These are phyloP conservation scores for Triticum dicoccoides DNA, from an alignment of 176 grass and related monocot genomes.

Conservation along the genomic window DNA sequence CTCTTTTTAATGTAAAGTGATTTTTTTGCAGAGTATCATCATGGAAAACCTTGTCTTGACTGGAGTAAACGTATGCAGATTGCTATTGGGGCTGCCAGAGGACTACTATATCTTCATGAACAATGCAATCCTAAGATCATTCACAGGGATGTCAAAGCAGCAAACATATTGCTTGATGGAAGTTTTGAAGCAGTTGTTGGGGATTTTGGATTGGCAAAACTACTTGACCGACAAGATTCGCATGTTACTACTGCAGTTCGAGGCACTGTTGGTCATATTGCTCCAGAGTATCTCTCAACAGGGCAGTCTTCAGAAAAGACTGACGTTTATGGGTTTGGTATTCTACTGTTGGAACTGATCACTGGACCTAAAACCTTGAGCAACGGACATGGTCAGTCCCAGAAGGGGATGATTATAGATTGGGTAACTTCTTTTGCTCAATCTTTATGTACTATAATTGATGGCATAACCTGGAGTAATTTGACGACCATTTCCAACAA, in stretches of 20 bases:
- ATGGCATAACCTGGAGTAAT: neutral
- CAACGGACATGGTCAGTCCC: slow-evolving; percentile 63
- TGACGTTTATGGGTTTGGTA: slow-evolving; percentile 95
- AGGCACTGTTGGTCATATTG: slow-evolving; percentile 93
- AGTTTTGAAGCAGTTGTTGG: slow-evolving; percentile 89
- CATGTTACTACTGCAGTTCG: slow-evolving; percentile 93
- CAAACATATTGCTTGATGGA: slow-evolving; percentile 93
- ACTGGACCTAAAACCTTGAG: slow-evolving; percentile 84
- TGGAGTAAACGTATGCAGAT: slow-evolving; percentile 87
- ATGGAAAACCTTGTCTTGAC: slow-evolving; percentile 72
- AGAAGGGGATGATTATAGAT: slow-evolving; percentile 97
- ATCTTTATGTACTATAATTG: slow-evolving; percentile 6
- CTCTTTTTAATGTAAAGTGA: neutral
- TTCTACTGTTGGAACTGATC: slow-evolving; percentile 87
- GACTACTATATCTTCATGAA: slow-evolving; percentile 90
- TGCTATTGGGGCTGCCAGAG: slow-evolving; percentile 83
- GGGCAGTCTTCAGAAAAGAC: slow-evolving; percentile 97
- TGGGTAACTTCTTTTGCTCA: slow-evolving; percentile 49
- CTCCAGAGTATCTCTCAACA: slow-evolving; percentile 96
- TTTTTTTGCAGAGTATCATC: slow-evolving; percentile 54
- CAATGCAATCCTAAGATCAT: slow-evolving; percentile 99
- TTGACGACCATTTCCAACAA: neutral
- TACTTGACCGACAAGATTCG: slow-evolving; percentile 88
- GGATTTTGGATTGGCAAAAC: slow-evolving; percentile 96
- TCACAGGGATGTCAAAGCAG: slow-evolving; percentile 94